phyloP scores from a whole-genome alignment of 352 stramenopile species.

The Poterioochromonas sp. region DNA sequence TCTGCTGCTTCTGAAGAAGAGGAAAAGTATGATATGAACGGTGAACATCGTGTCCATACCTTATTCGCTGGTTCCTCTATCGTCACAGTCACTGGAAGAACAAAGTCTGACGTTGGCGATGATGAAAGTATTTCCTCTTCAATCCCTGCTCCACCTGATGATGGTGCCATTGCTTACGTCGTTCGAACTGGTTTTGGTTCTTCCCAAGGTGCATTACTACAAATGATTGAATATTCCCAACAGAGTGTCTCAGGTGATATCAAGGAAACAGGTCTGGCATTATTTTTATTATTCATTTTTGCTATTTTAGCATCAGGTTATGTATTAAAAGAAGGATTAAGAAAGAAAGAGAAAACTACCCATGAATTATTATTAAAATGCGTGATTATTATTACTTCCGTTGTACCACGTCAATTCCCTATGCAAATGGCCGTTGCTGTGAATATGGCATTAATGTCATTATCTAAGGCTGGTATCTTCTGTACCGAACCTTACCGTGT shows the following conservation, averaged over 20 bases:
- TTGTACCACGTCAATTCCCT: constrained; percentile 93
- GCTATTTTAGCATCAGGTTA: constrained; percentile 85
- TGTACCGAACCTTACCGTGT: constrained; percentile 97
- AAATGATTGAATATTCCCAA: constrained; percentile 92
- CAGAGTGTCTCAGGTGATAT: constrained; percentile 84
- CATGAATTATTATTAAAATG: constrained; percentile 78
- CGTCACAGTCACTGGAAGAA: not conserved
- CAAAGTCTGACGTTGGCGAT: not conserved
- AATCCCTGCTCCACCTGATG: constrained; percentile 60
- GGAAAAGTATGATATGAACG: not conserved
- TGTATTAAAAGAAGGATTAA: constrained; percentile 77
- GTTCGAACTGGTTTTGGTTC: constrained; percentile 67
- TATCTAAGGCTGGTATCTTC: constrained; percentile 84
- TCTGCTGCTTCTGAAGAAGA: constrained; percentile 45
- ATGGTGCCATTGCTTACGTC: constrained; percentile 84
- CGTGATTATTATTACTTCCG: constrained; percentile 95
- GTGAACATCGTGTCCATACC: constrained; percentile 60
- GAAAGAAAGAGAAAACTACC: constrained; percentile 75
- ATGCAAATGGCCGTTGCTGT: constrained; percentile 92
- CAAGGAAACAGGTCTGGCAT: constrained; percentile 87
- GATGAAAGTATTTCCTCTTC: too few species aligned
- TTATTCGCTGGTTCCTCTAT: constrained; percentile 54
- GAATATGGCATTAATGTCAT: constrained; percentile 82
- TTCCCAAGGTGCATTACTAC: constrained; percentile 82
- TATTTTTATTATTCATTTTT: constrained; percentile 91